phyloP scores from a whole-genome alignment of 129 eudicot species.

The Lactuca saligna region DNA sequence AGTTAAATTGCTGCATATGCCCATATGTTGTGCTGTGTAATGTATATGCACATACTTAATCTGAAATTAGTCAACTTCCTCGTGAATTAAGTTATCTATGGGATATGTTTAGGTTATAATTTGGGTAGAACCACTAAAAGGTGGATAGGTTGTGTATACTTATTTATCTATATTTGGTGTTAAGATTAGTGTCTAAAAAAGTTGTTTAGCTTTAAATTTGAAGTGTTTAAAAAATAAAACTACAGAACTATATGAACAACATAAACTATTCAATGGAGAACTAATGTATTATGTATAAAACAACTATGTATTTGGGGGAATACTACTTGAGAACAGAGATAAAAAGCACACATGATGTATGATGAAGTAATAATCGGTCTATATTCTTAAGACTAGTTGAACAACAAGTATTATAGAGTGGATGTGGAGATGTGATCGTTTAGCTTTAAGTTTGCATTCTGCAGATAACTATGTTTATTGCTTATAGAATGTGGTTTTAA shows the following conservation, averaged over 20 bases:
- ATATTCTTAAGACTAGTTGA: no score
- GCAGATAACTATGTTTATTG: background rate
- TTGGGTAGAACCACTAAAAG: background rate
- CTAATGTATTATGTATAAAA: background rate
- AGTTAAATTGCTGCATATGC: slow-evolving; percentile 23
- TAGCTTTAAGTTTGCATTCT: background rate
- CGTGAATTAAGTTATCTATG: background rate
- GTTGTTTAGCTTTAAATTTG: slow-evolving; percentile 1
- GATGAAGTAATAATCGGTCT: no score
- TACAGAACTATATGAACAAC: background rate
- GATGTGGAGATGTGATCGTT: background rate
- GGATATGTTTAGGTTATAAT: background rate
- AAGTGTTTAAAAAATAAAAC: background rate
- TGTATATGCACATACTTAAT: background rate
- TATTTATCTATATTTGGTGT: background rate
- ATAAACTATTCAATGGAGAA: background rate
- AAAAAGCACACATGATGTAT: no score
- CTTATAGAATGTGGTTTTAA: background rate
- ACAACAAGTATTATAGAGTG: no score
- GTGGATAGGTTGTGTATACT: background rate
- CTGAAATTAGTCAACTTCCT: slow-evolving; percentile 2
- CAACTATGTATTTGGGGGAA: background rate
- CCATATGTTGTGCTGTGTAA: background rate
- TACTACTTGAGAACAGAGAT: background rate
- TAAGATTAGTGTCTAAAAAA: background rate